Percentiles rank a stretch among this genome's conserved stretches.
Conservation (phyloP, 169 alveolate genomes). For the Miamiensis avidus region DNA sequence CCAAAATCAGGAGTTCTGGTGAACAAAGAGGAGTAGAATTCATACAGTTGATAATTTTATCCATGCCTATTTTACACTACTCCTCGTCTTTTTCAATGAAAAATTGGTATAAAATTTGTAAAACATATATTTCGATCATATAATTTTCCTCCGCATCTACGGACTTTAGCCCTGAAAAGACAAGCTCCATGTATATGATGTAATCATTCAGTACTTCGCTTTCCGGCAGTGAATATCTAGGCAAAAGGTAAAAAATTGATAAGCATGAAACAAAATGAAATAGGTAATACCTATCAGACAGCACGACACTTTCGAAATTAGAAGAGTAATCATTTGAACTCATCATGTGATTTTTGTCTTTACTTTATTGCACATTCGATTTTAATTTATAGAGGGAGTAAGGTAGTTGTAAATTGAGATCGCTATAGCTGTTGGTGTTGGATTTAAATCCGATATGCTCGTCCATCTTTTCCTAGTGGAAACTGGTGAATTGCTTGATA, state of each 20-base stretch:
- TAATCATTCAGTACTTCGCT: conserved; percentile 47
- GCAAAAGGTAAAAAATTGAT: too few relatives aligned
- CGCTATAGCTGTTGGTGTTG: background rate
- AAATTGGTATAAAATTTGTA: conserved; percentile 27
- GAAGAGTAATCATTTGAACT: too few relatives aligned
- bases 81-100: conserved; percentile 44
- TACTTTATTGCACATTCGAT: too few relatives aligned
- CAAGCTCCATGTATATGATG: conserved; percentile 36
- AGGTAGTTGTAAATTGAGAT: background rate
- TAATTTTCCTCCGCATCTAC: conserved; percentile 46
- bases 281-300: too few relatives aligned
- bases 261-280: too few relatives aligned
- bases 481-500: background rate
- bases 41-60: conserved; percentile 22
- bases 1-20: conserved; percentile 46
- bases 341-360: too few relatives aligned
- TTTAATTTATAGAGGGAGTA: background rate
- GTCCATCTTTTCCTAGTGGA: background rate
- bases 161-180: conserved; percentile 49
- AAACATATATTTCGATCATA: conserved; percentile 48
- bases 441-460: background rate
- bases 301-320: too few relatives aligned
- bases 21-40: conserved; percentile 17
- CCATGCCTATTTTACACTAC: background rate
- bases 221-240: conserved; percentile 8